phyloP scores from a whole-genome alignment of 352 stramenopile species.

The Globisporangium cylindrosporum region DNA sequence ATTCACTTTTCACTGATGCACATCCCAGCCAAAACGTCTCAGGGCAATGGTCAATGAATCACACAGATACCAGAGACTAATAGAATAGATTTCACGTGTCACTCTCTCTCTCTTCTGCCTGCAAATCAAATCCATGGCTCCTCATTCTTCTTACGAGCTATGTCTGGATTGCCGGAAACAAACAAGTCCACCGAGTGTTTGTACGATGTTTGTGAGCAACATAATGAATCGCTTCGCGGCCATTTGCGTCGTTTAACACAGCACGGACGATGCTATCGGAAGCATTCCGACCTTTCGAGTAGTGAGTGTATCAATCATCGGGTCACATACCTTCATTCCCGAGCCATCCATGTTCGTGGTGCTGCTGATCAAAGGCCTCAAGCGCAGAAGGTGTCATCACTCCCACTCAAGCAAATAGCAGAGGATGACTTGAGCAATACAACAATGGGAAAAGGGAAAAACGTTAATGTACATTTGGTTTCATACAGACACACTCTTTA shows the following conservation, averaged over 20 bases:
- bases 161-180: no score
- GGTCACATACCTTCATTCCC: no score
- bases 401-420: neutral
- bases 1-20: no score
- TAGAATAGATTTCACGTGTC: neutral
- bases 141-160: neutral
- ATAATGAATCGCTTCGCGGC: neutral
- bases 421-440: no score
- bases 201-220: no score
- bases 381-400: no score
- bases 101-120: no score
- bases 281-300: neutral
- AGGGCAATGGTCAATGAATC: neutral
- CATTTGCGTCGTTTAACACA: neutral
- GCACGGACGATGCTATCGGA: neutral
- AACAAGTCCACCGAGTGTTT: no score
- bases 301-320: no score
- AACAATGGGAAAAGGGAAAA: neutral
- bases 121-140: neutral
- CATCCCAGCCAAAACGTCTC: neutral
- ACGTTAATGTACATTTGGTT: conserved; percentile 31
- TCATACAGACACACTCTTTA: conserved; percentile 37
- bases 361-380: no score
- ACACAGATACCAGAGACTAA: neutral
- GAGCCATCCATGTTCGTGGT: no score